phyloP scores from a whole-genome alignment of 768 basidiomycete genomes.

The Leccinum barrowsii region DNA sequence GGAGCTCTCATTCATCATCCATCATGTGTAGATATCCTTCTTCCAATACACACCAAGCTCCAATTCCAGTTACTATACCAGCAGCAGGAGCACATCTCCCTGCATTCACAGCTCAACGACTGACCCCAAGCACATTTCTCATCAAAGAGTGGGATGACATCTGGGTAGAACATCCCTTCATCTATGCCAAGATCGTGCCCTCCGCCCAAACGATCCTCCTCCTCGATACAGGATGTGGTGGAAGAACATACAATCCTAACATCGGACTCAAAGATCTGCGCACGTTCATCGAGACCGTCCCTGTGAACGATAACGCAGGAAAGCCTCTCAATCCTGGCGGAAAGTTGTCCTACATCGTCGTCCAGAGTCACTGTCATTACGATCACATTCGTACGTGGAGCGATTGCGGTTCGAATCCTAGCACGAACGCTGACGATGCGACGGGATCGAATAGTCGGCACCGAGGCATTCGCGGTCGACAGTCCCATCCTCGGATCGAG shows the following conservation, averaged over 20 bases:
- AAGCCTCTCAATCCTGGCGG: slow-evolving; percentile 43
- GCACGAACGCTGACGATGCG: background rate
- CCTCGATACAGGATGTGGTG: slow-evolving; percentile 56
- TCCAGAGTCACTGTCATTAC: slow-evolving; percentile 53
- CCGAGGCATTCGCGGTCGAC: slow-evolving; percentile 48
- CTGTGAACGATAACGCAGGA: slow-evolving; percentile 40
- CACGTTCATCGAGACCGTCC: slow-evolving; percentile 47
- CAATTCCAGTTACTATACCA: background rate
- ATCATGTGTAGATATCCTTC: slow-evolving; percentile 16
- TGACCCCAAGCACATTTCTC: slow-evolving; percentile 38
- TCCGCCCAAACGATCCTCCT: slow-evolving; percentile 41
- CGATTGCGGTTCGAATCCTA: background rate
- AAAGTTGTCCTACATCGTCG: slow-evolving; percentile 43
- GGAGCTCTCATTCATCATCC: background rate
- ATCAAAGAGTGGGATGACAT: slow-evolving; percentile 50
- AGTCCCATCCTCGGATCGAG: slow-evolving; percentile 47
- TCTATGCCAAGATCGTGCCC: slow-evolving; percentile 47
- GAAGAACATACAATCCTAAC: slow-evolving; percentile 38
- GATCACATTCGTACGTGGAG: slow-evolving; percentile 51
- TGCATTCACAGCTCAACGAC: slow-evolving; percentile 35
- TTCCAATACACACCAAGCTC: background rate
- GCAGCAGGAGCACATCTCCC: slow-evolving; percentile 1
- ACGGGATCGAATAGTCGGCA: slow-evolving; percentile 31
- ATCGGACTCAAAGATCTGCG: slow-evolving; percentile 42
- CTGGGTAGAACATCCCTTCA: slow-evolving; percentile 51